phyloP scores from a whole-genome alignment of 208 protist species.

The Vickermania spadyakhi region DNA sequence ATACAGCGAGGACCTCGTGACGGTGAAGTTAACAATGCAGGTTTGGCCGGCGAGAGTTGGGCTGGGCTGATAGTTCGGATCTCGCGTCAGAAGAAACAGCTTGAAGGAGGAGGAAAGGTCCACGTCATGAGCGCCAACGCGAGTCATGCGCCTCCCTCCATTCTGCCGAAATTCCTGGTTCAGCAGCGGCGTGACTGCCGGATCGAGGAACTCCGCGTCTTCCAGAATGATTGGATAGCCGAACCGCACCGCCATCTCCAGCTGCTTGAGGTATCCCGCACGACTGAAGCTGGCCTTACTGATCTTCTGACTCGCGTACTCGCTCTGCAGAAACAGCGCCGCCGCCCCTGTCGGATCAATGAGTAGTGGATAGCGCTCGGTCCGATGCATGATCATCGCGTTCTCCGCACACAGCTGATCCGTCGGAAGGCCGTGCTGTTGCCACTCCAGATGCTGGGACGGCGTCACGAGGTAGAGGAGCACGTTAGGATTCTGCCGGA shows the following conservation, averaged over 20 bases:
- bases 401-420: slow-evolving; percentile 98
- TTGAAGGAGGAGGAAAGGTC: slow-evolving; percentile 96
- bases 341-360: slow-evolving; percentile 99
- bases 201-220: slow-evolving; percentile 99
- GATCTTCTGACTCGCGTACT: slow-evolving; percentile 79
- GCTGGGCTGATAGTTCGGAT: slow-evolving; percentile 92
- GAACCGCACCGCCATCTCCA: slow-evolving; percentile 98
- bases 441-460: slow-evolving; percentile 92
- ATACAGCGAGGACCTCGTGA: slow-evolving; percentile 94
- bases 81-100: slow-evolving; percentile 96
- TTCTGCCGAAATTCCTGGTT: slow-evolving; percentile 94
- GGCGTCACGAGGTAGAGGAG: slow-evolving; percentile 92
- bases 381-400: slow-evolving; percentile 94
- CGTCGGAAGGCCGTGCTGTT: slow-evolving; percentile 88
- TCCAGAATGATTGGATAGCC: slow-evolving; percentile 98
- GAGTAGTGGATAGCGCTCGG: slow-evolving; percentile 95
- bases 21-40: slow-evolving; percentile 98
- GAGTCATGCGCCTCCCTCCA: slow-evolving; percentile 92
- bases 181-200: slow-evolving; percentile 97
- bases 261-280: slow-evolving; percentile 95
- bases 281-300: slow-evolving; percentile 95
- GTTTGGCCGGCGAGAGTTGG: slow-evolving; percentile 95
- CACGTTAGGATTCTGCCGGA: slow-evolving; percentile 72
- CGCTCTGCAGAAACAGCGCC: slow-evolving; percentile 85
- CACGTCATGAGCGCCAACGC: slow-evolving; percentile 95